Evolutionary conservation across 2,329 filamentous ascomycete species (phyloP), one percentile per base, ranked within the genome.

Genomic region (Neobulgaria alba): DNA sequence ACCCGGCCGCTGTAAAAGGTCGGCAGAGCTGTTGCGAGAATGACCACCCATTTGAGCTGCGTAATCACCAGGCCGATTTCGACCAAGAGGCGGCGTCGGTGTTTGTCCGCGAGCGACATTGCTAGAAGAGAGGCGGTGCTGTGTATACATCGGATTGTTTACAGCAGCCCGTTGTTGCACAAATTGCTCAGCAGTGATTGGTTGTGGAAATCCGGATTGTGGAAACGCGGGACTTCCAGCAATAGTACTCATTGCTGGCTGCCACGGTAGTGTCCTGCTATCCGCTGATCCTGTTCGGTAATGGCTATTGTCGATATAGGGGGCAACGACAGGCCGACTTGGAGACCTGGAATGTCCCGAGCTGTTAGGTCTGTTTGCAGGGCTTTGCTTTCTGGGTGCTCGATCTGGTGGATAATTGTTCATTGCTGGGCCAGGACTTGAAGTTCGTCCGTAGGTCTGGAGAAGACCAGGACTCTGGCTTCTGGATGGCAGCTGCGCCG

Each of bases 161-260:
- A 71, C 68, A 10, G 76, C 68, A 16, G 80, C 82, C 47, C 86
- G 79, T 52, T 90, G 82, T 53, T 87, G 78, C 4, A 95, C 86
- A 63, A 82, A 94, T 53, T 93, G 79, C 59, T 95, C 86, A 0
- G 87, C 72, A 3, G 82, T 84, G 10, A 94, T 57, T 7, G 63
- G 65, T 31, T 50, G 52, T n/a, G n/a, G n/a, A n/a, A n/a, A n/a
- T n/a, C n/a, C n/a, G n/a, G n/a, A n/a, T 65, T 48, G 43, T 15
- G 33, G 69, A 21, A 37, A 38, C 26, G n/a, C 71, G 69, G 10
- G 67, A 61, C 35, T 42, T 10, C 41, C 40, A 19, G 67, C 63
- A 14, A 67, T 19, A 12, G 20, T 23, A 32, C 16, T 67, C 56
- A 76, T 75, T 26, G 74, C 79, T 4, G 89, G 87, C 51, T 88